Conservation (phyloP, 2,329 filamentous ascomycete genomes). For the Byssochlamys sp. region DNA sequence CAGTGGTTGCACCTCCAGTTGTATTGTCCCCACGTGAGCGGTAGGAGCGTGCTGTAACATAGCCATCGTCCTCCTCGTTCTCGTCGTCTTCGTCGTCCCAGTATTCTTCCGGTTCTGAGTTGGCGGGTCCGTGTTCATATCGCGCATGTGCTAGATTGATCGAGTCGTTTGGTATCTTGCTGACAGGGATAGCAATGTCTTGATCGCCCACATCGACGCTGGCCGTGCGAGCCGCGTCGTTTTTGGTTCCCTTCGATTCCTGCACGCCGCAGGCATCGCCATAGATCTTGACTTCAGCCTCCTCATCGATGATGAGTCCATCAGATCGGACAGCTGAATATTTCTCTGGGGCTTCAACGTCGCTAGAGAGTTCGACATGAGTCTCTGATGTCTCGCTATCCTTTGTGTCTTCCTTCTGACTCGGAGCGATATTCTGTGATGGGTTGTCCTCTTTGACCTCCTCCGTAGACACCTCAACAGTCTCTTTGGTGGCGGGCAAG, state of each 20-base stretch:
- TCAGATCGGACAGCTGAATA: conserved; percentile 15
- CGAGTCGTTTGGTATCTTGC: conserved; percentile 9
- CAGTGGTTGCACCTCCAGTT: conserved; percentile 51
- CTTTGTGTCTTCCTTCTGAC: conserved; percentile 5
- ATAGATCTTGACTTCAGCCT: conserved; percentile 16
- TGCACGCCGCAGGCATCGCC: conserved; percentile 19
- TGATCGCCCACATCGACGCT: conserved; percentile 4
- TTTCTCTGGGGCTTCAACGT: conserved; percentile 9
- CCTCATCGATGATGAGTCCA: conserved; percentile 18
- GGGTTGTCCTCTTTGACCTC: conserved; percentile 10
- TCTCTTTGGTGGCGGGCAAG: conserved; percentile 23
- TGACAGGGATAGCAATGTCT: conserved; percentile 5
- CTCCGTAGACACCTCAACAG: conserved; percentile 11
- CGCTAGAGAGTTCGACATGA: conserved; percentile 4
- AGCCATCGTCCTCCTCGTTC: conserved; percentile 60
- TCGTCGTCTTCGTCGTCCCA: conserved; percentile 71
- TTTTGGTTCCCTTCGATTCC: conserved; percentile 7
- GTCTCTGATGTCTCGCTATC: conserved; percentile 7
- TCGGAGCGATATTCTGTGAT: conserved; percentile 3
- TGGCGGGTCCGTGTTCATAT: conserved; percentile 16
- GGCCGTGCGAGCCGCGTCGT: background rate
- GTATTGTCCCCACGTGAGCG: conserved; percentile 68
- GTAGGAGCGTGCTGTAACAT: conserved; percentile 67
- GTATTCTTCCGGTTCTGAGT: conserved; percentile 57
- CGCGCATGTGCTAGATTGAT: conserved; percentile 9